phyloP scores from a whole-genome alignment of 2,329 filamentous ascomycete genomes.

The Nemania abortiva region DNA sequence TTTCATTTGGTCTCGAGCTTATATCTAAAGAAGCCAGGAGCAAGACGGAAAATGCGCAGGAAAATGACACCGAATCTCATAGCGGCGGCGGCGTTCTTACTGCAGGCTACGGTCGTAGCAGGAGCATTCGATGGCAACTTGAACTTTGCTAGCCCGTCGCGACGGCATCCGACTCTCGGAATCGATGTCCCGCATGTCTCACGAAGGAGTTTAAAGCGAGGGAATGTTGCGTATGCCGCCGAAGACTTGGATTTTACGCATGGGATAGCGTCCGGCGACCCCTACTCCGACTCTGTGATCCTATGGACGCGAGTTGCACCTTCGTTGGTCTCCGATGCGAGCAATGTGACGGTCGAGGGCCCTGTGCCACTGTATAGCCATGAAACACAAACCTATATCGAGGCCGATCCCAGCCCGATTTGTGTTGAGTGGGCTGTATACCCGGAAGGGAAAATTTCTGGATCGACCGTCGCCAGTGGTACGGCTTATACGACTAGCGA shows the following conservation, averaged over 20 bases:
- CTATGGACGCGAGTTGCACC: slow-evolving; percentile 64
- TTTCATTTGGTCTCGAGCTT: neutral
- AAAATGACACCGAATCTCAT: neutral
- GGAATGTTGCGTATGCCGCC: slow-evolving; percentile 57
- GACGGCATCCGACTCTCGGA: slow-evolving; percentile 71
- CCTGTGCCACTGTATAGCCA: slow-evolving; percentile 60
- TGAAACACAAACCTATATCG: slow-evolving; percentile 62
- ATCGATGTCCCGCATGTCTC: slow-evolving; percentile 73
- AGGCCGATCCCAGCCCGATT: slow-evolving; percentile 62
- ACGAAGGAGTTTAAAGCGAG: slow-evolving; percentile 62
- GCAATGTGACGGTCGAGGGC: slow-evolving; percentile 59
- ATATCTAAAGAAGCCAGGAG: neutral
- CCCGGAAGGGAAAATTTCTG: slow-evolving; percentile 54
- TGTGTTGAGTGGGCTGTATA: slow-evolving; percentile 76
- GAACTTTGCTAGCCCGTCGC: slow-evolving; percentile 76
- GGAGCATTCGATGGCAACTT: slow-evolving; percentile 61
- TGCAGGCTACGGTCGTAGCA: slow-evolving; percentile 28
- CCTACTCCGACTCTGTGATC: slow-evolving; percentile 69
- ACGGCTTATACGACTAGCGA: slow-evolving; percentile 77
- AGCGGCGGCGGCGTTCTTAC: slow-evolving; percentile 5
- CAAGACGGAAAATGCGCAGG: slow-evolving; percentile 20
- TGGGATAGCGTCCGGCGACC: slow-evolving; percentile 65
- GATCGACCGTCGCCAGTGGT: slow-evolving; percentile 60
- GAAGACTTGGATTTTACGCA: slow-evolving; percentile 72
- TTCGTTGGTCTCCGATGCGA: slow-evolving; percentile 58